Base-by-base conservation (phyloP, 140 eudicot species). In the Senecio squalidus region DNA sequence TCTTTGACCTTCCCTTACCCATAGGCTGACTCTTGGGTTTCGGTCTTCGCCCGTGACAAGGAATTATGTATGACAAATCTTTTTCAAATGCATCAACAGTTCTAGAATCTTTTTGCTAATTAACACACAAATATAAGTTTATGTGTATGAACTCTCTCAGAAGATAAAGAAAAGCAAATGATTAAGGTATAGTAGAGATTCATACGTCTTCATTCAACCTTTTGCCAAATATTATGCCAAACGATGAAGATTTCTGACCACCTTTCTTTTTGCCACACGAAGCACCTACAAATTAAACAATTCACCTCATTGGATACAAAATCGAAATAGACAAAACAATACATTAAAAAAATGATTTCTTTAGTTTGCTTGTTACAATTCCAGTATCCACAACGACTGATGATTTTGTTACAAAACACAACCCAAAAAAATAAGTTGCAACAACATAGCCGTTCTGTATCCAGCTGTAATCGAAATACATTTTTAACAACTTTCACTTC, bases 101-200 rank as follows among this genome's bases (percentile, higher is more conserved):
- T 70, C 79, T 51, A 45, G 73, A 57, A 47, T 66, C 76, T 62
- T 63, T 66, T 83, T 81, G 83, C 81, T 75, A 61, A 58, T 17
- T 20, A 73, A 53, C 29, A 22, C 60, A 39, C 69, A 58, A 28
- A 50, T 39, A 60, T 15, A 51, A n/a, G 21, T 41, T 36, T 9
- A 62, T 60, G 41, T 38, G 38, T 49, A 69, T 30, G 8, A 41
- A 28, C 15, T 54, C 26, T 43, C 17, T 54, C 60, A 69, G 38
- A 4, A 3, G 40, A 60, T 40, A 40, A 28, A 8, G 20, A 4
- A 69, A 38, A 49, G 20, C 0, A 39, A 52, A 51, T 60, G 14
- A 51, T 20, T 66, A 22, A 46, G 51, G 49, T 15, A 47, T 61
- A 31, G 52, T 27, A 70, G 26, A 69, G 47, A 53, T 49, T 51